Base-by-base conservation (phyloP, 2,329 filamentous ascomycete species). In the Esteya vermicola region DNA sequence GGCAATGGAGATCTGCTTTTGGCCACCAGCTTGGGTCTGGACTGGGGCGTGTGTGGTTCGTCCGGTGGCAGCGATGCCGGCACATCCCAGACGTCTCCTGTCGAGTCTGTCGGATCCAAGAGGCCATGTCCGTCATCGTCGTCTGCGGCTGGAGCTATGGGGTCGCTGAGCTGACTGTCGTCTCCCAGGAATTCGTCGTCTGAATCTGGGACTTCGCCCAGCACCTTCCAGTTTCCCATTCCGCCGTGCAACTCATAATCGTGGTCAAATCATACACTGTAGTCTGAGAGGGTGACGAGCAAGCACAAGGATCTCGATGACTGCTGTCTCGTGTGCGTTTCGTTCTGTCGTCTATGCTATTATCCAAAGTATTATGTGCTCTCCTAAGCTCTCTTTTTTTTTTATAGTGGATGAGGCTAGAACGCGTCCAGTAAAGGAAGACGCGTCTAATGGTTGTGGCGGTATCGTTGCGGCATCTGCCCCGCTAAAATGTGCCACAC, bases 141-240 rank as follows among this genome's bases (percentile, higher is more conserved):
- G 4, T 31, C 25, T 26, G 25, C 25, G 7, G 25, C n/a, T n/a
- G n/a, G n/a, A n/a, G n/a, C n/a, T n/a, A n/a, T n/a, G n/a, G 32
- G 28, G 34, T 36, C 9, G 37, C 40, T 7, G 36, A 33, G 10
- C 33, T 60, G 53, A 41, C 53, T 58, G 45, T 61, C 6, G 9
- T 28, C 26, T 14, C 18, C 57, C 48, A 59, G 53, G 4, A 52
- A 56, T 53, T 63, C 60, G 48, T 63, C 60, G 50, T 63, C 60
- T 50, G 60, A 63, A 50, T 63, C 60, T 35, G 60, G 60, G 50
- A 63, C 60, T 51, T 60, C 59, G 51, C 60, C 60, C 56, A 59
- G 51, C 53, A 59, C 57, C 57, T 61, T 60, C 60, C 60, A 63
- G 50, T 56, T 59, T 47, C 54, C 57, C 60, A 63, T 63, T 50